phyloP scores from a whole-genome alignment of 495 filamentous ascomycete genomes.

The Apiosordaria backusii region DNA sequence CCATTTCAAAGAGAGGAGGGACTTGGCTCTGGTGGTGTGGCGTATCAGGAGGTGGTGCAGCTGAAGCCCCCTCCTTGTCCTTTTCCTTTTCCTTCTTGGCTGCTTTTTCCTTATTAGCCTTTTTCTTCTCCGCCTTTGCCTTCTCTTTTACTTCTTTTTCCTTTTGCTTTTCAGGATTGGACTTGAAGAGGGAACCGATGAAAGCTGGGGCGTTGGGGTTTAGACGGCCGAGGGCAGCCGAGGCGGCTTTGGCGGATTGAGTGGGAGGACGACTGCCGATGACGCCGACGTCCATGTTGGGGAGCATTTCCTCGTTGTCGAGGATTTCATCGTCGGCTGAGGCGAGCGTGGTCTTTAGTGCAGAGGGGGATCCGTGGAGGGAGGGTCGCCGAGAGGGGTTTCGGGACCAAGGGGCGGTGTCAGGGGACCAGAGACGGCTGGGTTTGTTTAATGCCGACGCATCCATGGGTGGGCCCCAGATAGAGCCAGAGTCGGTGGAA shows the following conservation, averaged over 20 bases:
- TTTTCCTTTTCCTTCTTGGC: constrained; percentile 37
- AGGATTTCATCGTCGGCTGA: constrained; percentile 50
- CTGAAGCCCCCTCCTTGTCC: constrained; percentile 13
- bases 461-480: constrained; percentile 43
- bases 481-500: constrained; percentile 67
- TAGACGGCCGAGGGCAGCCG: constrained; percentile 29
- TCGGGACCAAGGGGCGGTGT: constrained; percentile 41
- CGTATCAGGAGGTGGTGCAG: constrained; percentile 16
- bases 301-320: constrained; percentile 41
- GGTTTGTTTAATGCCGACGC: constrained; percentile 25
- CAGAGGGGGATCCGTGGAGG: constrained; percentile 47
- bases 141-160: constrained; percentile 32
- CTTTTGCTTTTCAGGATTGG: constrained; percentile 39
- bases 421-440: constrained; percentile 44
- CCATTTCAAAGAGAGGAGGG: constrained; percentile 26
- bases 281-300: constrained; percentile 47
- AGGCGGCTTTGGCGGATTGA: constrained; percentile 43
- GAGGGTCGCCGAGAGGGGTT: constrained; percentile 47
- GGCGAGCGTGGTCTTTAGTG: constrained; percentile 47
- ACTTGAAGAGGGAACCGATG: constrained; percentile 46
- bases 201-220: constrained; percentile 54
- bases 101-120: constrained; percentile 30
- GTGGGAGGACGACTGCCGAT: constrained; percentile 48
- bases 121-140: constrained; percentile 28
- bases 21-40: background rate